phyloP scores from a whole-genome alignment of 768 basidiomycete species.

The Tricholoma sp. region DNA sequence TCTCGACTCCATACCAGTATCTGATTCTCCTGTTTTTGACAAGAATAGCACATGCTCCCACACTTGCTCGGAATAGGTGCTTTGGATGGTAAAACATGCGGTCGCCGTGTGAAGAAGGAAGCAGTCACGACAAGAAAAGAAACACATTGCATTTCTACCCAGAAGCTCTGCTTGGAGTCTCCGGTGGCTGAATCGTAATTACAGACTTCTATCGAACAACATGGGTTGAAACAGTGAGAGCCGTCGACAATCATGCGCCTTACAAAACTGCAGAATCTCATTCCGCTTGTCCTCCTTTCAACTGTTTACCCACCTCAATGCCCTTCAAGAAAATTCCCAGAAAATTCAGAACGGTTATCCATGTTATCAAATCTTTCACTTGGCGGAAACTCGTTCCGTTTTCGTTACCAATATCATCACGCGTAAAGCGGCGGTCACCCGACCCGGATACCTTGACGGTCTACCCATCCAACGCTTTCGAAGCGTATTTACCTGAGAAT shows the following conservation, averaged over 20 bases:
- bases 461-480: neutral
- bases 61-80: neutral
- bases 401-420: neutral
- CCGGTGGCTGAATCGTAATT: neutral
- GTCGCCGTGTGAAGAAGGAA: neutral
- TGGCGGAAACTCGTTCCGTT: neutral
- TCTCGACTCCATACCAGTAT: neutral
- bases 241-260: neutral
- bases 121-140: neutral
- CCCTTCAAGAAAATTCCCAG: neutral
- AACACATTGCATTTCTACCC: neutral
- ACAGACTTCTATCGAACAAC: neutral
- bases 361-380: neutral
- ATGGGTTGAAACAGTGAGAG: no score
- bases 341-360: neutral
- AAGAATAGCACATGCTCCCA: neutral
- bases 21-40: neutral
- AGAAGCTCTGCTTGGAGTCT: neutral
- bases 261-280: neutral
- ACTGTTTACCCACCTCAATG: neutral
- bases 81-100: neutral
- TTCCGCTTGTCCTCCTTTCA: neutral
- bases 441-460: neutral
- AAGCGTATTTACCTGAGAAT: neutral
- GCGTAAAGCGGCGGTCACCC: neutral